A percentile compares a stretch with the other conserved stretches of the same genome.
Evolutionary conservation across 2,329 filamentous ascomycete genomes (phyloP).

Genomic region (Dothistroma septosporum): DNA sequence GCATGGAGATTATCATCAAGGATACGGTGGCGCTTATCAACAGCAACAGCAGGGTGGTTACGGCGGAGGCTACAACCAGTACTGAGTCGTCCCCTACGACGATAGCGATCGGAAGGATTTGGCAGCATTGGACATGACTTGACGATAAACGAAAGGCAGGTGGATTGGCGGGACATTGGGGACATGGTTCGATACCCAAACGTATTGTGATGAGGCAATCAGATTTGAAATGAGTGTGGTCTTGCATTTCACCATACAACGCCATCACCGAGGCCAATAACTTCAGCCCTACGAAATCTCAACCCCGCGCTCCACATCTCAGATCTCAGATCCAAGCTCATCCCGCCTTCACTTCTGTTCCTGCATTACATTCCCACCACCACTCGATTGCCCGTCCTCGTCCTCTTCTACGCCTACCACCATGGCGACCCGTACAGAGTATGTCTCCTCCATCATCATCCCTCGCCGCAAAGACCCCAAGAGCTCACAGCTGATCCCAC

Average conservation of each 20-base stretch:
- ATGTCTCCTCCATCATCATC: neutral
- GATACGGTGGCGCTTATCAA: constrained; percentile 19
- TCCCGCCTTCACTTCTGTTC: neutral
- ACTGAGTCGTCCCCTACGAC: constrained; percentile 5
- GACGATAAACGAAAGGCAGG: neutral
- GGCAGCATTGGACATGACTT: neutral
- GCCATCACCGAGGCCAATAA: neutral
- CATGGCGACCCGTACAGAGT: constrained; percentile 15
- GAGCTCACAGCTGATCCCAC: constrained; percentile 20
- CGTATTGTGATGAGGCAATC: neutral
- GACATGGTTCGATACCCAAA: neutral
- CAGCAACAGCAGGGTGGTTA: constrained; percentile 25
- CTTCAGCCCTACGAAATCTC: neutral
- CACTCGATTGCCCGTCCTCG: neutral
- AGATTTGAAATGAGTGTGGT: neutral
- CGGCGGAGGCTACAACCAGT: constrained; percentile 18
- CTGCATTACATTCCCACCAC: neutral
- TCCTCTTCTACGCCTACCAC: neutral
- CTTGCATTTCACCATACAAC: neutral
- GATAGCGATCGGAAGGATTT: neutral
- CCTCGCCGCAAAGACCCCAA: neutral
- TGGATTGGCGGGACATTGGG: neutral
- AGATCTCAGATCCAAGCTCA: neutral
- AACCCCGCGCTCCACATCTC: neutral
- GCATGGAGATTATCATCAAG: constrained; percentile 19